These are phyloP conservation scores for Pelargonium cotyledonis DNA, from an alignment of 441 rosid species.

Conservation along the genomic window DNA sequence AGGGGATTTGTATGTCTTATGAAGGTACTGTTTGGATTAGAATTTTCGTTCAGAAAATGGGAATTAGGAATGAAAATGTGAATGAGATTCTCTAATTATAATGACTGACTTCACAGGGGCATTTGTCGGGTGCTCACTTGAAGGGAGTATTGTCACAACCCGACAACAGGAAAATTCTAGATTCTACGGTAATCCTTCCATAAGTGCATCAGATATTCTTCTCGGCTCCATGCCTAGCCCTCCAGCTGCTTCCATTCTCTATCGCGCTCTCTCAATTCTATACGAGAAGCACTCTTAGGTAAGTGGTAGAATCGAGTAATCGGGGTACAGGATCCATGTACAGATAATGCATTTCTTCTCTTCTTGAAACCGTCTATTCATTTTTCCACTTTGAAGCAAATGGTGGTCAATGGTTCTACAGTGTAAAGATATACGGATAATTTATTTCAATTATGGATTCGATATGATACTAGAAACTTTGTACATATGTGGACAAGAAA, in stretches of 20 bases:
- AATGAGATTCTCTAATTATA: not conserved
- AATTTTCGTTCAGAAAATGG: too few relatives aligned
- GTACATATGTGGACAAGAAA: constrained; percentile 1
- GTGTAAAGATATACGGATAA: too few relatives aligned
- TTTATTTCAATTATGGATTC: too few relatives aligned
- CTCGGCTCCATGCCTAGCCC: constrained; percentile 79
- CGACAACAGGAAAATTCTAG: constrained; percentile 63
- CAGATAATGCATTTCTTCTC: too few relatives aligned
- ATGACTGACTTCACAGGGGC: constrained; percentile 51
- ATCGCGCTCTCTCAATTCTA: constrained; percentile 61
- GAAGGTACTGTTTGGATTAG: too few relatives aligned
- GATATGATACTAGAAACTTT: not conserved
- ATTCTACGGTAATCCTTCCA: constrained; percentile 82
- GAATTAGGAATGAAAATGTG: too few relatives aligned
- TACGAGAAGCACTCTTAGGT: constrained; percentile 33
- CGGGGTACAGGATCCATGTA: not conserved
- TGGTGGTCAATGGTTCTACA: not conserved
- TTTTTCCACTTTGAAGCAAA: not conserved
- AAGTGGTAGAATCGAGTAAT: not conserved
- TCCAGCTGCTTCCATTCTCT: constrained; percentile 82
- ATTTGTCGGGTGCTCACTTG: constrained; percentile 85
- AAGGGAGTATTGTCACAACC: constrained; percentile 82
- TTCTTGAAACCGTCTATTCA: not conserved
- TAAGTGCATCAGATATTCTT: constrained; percentile 65
- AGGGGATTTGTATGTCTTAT: too few relatives aligned